A percentile compares a stretch with the other conserved stretches of the same genome.
Conservation (phyloP, 352 stramenopile genomes). For the Phytophthora macrochlamydospora region DNA sequence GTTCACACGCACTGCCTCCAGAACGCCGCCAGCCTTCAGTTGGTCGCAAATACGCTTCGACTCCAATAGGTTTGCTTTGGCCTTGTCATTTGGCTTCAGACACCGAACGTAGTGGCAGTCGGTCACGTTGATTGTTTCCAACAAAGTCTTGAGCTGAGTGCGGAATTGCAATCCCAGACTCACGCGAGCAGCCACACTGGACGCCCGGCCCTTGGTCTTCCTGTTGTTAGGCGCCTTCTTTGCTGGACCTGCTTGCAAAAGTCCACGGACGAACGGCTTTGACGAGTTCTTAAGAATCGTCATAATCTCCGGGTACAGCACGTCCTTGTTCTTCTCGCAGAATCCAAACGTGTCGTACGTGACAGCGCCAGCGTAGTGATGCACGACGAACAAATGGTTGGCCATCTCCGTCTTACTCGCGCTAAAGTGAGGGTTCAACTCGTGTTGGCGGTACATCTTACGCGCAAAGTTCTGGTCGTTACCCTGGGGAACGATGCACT, state of each 20-base stretch:
- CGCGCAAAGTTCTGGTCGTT: conserved; percentile 88
- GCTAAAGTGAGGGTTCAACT: conserved; percentile 71
- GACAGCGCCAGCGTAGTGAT: conserved; percentile 95
- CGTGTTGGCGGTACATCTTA: conserved; percentile 81
- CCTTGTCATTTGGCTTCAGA: conserved; percentile 98
- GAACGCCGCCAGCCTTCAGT: conserved; percentile 97
- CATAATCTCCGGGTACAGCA: conserved; percentile 86
- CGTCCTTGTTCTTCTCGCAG: conserved; percentile 97
- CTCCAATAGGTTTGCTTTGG: conserved; percentile 84
- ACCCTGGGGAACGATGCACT: conserved; percentile 89
- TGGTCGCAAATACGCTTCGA: conserved; percentile 96
- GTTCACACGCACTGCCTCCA: conserved; percentile 98
- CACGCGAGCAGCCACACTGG: conserved; percentile 47
- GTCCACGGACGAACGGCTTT: conserved; percentile 68
- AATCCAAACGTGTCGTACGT: conserved; percentile 94
- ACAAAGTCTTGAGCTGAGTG: conserved; percentile 90
- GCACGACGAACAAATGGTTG: conserved; percentile 81
- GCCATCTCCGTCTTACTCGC: conserved; percentile 79
- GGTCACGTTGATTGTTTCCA: conserved; percentile 94
- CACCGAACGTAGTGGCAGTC: conserved; percentile 98
- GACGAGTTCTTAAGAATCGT: conserved; percentile 74
- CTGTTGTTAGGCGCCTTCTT: conserved; percentile 28
- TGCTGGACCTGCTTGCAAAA: conserved; percentile 47
- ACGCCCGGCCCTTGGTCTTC: conserved; percentile 39
- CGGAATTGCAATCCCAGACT: conserved; percentile 92